Percentiles rank a stretch among this genome's conserved stretches.
These are phyloP conservation scores for Falciphora oryzae DNA, from an alignment of 2,329 filamentous ascomycete genomes.

Conservation along the genomic window DNA sequence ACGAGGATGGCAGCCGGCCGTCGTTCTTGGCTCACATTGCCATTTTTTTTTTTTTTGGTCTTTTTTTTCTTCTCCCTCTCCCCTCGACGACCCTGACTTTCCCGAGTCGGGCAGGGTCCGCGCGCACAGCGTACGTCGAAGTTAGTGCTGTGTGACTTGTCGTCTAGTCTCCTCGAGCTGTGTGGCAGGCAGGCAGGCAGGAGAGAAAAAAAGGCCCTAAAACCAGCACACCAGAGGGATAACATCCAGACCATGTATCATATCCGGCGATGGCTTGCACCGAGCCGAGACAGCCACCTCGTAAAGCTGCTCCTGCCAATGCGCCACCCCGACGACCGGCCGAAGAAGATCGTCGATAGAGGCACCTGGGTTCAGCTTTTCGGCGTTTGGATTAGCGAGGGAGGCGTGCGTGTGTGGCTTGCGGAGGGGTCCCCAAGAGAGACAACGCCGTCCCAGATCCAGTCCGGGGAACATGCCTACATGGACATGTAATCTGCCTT, in stretches of 20 bases:
- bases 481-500: background rate
- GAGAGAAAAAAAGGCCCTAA: background rate
- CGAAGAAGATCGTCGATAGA: background rate
- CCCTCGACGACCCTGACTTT: background rate
- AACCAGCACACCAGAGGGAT: background rate
- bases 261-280: background rate
- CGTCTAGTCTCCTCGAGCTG: background rate
- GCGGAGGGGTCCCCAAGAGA: no score
- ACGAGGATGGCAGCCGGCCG: background rate
- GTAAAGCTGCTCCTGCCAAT: background rate
- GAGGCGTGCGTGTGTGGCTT: no score
- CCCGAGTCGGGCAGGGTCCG: background rate
- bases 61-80: background rate
- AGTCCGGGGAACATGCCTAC: no score
- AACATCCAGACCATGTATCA: background rate
- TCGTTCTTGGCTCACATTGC: background rate
- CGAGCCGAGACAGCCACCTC: background rate
- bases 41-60: background rate
- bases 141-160: background rate
- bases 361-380: no score
- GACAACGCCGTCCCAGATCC: no score
- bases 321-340: background rate
- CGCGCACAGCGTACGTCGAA: background rate
- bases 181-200: background rate
- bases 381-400: no score